These are phyloP conservation scores for Annulohypoxylon nitens DNA, from an alignment of 495 filamentous ascomycete species.

Conservation along the genomic window DNA sequence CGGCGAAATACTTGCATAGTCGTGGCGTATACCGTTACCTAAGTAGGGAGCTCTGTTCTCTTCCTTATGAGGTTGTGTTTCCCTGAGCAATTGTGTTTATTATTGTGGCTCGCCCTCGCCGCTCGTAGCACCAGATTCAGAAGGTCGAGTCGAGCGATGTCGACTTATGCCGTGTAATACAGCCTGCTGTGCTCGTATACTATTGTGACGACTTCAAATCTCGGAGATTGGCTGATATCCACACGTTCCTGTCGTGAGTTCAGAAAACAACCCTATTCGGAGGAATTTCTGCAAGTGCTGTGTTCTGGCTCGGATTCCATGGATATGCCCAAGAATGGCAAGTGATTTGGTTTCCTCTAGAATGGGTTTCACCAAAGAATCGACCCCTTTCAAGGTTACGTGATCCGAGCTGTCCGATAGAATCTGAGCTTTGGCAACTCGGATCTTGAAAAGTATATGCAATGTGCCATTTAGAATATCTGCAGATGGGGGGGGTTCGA, in stretches of 20 bases:
- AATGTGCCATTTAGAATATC: not conserved
- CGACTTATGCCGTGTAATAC: conserved; percentile 4
- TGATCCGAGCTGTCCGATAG: not conserved
- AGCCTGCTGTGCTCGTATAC: conserved; percentile 31
- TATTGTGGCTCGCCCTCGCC: not conserved
- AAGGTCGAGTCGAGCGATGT: conserved; percentile 20
- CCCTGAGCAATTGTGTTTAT: not conserved
- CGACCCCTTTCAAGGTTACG: not conserved
- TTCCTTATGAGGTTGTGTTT: not conserved
- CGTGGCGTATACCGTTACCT: not conserved
- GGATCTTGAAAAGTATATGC: conserved; percentile 21
- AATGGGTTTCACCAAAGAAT: not conserved
- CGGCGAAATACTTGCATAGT: not conserved
- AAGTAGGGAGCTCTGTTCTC: not conserved
- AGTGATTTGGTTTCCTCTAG: not conserved
- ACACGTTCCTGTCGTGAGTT: conserved; percentile 38
- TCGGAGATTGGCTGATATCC: conserved; percentile 33
- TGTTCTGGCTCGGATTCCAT: not conserved
- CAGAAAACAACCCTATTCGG: conserved; percentile 26
- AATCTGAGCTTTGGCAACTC: not conserved
- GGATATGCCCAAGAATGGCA: not conserved
- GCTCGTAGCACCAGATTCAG: conserved; percentile 28
- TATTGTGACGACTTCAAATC: conserved; percentile 31
- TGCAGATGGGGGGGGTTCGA: not conserved
- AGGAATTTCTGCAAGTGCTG: conserved; percentile 19